Evolutionary conservation across 2,329 filamentous ascomycete species (phyloP).

Genomic region (Pseudocercospora cruenta): DNA sequence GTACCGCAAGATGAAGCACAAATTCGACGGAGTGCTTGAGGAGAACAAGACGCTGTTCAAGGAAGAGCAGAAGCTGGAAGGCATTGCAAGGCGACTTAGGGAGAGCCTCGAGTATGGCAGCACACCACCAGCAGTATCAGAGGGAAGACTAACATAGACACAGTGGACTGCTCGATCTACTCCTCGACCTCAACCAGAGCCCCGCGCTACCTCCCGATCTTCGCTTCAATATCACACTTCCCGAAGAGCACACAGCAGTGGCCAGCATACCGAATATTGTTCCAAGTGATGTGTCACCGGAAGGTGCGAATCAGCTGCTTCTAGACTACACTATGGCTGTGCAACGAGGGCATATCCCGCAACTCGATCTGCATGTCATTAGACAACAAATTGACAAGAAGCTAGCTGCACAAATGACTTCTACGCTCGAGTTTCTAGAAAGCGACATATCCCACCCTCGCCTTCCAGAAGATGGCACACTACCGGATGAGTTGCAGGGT

Average conservation of each 20-base stretch:
- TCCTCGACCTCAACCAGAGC: constrained; percentile 86
- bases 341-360: constrained; percentile 35
- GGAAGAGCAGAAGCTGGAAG: constrained; percentile 77
- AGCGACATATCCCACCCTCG: constrained; percentile 45
- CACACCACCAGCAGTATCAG: not conserved
- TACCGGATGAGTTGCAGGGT: constrained; percentile 52
- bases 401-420: constrained; percentile 35
- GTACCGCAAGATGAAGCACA: constrained; percentile 85
- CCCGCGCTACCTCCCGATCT: constrained; percentile 44
- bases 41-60: constrained; percentile 82
- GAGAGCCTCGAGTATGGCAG: constrained; percentile 85
- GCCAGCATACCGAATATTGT: constrained; percentile 50
- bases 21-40: constrained; percentile 76
- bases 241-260: constrained; percentile 73
- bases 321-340: constrained; percentile 43
- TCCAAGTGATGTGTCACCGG: constrained; percentile 46
- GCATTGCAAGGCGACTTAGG: constrained; percentile 79
- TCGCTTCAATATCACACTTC: constrained; percentile 67
- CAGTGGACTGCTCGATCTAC: constrained; percentile 84
- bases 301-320: constrained; percentile 36
- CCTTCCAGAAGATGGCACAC: constrained; percentile 24
- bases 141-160: constrained; percentile 18
- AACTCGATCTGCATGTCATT: constrained; percentile 38
- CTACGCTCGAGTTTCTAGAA: constrained; percentile 44
- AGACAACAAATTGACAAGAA: constrained; percentile 37